phyloP scores from a whole-genome alignment of 768 basidiomycete genomes.

The Pulveroboletus sp. region DNA sequence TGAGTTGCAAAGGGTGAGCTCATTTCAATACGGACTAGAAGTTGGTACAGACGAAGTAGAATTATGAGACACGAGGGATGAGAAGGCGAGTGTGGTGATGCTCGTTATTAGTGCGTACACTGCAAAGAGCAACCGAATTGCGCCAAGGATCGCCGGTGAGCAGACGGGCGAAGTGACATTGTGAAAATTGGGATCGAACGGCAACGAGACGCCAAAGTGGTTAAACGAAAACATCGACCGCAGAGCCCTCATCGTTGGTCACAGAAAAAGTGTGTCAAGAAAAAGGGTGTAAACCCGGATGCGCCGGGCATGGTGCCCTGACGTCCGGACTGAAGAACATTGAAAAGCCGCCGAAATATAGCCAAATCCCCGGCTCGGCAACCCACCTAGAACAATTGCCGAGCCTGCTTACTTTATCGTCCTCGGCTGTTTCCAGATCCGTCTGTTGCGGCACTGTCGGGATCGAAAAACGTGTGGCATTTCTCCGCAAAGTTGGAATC shows the following conservation, averaged over 20 bases:
- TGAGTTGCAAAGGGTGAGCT: constrained; percentile 19
- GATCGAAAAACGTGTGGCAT: too few species aligned
- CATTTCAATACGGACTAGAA: not conserved
- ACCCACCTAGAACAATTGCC: too few species aligned
- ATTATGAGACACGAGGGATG: constrained; percentile 30
- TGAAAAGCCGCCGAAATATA: too few species aligned
- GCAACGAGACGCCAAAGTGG: constrained; percentile 34
- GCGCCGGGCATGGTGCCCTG: too few species aligned
- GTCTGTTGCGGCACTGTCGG: too few species aligned
- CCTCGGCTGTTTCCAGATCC: too few species aligned
- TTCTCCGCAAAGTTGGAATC: too few species aligned
- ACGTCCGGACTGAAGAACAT: too few species aligned
- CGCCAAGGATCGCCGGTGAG: constrained; percentile 42
- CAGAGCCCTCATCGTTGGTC: not conserved
- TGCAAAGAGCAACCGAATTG: constrained; percentile 46
- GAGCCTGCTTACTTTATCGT: too few species aligned
- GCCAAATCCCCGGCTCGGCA: too few species aligned
- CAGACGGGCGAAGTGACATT: constrained; percentile 45
- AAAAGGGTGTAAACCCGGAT: not conserved
- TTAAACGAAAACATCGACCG: constrained; percentile 6
- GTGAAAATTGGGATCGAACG: constrained; percentile 39
- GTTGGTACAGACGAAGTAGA: constrained; percentile 33
- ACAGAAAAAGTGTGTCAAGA: too few species aligned
- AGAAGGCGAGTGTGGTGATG: constrained; percentile 33
- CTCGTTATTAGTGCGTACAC: constrained; percentile 43